phyloP scores from a whole-genome alignment of 352 stramenopile species.

The Phytopythium kandeliae region DNA sequence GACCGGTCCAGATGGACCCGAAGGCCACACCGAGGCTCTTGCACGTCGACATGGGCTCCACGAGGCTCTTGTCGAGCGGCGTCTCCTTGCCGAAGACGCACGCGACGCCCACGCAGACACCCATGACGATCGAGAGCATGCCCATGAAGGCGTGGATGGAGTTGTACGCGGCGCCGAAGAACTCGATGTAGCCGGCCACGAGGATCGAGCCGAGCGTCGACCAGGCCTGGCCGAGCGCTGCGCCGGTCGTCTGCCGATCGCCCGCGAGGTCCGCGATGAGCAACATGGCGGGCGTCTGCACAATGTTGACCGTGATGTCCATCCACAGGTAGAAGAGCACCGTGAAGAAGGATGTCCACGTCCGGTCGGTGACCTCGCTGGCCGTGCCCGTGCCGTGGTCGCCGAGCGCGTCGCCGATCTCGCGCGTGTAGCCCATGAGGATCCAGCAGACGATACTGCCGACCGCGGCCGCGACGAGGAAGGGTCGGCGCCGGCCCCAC shows the following conservation, averaged over 20 bases:
- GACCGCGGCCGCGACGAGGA: slow-evolving; percentile 31
- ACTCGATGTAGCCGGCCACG: slow-evolving; percentile 50
- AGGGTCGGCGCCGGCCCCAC: slow-evolving; percentile 33
- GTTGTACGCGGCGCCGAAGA: slow-evolving; percentile 43
- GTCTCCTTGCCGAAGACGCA: slow-evolving; percentile 31
- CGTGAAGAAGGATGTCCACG: slow-evolving; percentile 42
- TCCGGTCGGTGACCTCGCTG: slow-evolving; percentile 19
- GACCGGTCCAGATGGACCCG: slow-evolving; percentile 26
- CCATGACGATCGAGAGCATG: slow-evolving; percentile 43
- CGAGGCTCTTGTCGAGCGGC: slow-evolving; percentile 20
- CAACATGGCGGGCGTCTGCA: slow-evolving; percentile 43
- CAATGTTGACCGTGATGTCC: slow-evolving; percentile 59
- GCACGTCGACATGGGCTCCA: slow-evolving; percentile 6
- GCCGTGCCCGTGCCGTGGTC: slow-evolving; percentile 26
- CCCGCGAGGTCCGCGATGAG: slow-evolving; percentile 55
- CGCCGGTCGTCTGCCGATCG: slow-evolving; percentile 48
- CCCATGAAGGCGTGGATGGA: slow-evolving; percentile 44
- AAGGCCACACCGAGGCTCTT: slow-evolving; percentile 19
- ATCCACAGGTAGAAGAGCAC: slow-evolving; percentile 66
- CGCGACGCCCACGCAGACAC: slow-evolving; percentile 26
- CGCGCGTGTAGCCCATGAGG: slow-evolving; percentile 53
- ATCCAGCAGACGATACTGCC: slow-evolving; percentile 46
- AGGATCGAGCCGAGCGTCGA: slow-evolving; percentile 42
- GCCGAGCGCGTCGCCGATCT: slow-evolving; percentile 45
- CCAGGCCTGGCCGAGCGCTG: slow-evolving; percentile 39